Evolutionary conservation across 139 green algal species (phyloP), one percentile per base, ranked within the genome.

Genomic region (Picochlorum sp.): DNA sequence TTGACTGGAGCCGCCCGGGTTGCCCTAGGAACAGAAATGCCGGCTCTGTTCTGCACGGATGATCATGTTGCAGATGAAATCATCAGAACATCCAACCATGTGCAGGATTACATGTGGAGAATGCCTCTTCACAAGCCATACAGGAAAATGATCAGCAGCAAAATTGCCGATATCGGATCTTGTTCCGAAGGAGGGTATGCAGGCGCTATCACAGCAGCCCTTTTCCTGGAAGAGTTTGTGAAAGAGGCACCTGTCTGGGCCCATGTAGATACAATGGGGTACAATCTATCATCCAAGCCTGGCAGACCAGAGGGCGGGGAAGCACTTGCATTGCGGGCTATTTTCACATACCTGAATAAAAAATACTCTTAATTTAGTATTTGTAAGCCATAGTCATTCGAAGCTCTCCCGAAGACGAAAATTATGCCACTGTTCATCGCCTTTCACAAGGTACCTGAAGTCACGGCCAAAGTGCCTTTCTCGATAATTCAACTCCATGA

Each of bases 221-320:
- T 98, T 6, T 98, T 96, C 75, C 72, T 98, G 30, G 84, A 94
- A 75, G 60, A 87, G 67, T 90, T 83, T 71, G 63, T 85, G 1
- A 73, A 86, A 38, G 66, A 72, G 4, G 49, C 21, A 18, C 59
- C 66, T n/a, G 47, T 57, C 9, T 89, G 81, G 82, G 13, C 86
- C 30, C 83, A 90, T 56, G 69, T 90, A 5, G 83, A 90, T 67
- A 89, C 83, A 54, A 71, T 71, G 6, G 57, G 49, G 3, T 78
- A 65, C 21, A 78, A 70, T 50, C 45, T 56, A 26, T 57, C 26
- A 26, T 47, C 24, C 21, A 67, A 67, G 16, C 71, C 73, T 3
- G 81, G 81, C 1, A 59, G 71, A 66, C 83, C 81, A 24, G 83
- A 88, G 62, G 83, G 83, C 4, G 83, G 82, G 0, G 83, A 90